Evolutionary conservation across 176 grass and related monocot genomes (phyloP).

Genomic region (Triticum timopheevii): DNA sequence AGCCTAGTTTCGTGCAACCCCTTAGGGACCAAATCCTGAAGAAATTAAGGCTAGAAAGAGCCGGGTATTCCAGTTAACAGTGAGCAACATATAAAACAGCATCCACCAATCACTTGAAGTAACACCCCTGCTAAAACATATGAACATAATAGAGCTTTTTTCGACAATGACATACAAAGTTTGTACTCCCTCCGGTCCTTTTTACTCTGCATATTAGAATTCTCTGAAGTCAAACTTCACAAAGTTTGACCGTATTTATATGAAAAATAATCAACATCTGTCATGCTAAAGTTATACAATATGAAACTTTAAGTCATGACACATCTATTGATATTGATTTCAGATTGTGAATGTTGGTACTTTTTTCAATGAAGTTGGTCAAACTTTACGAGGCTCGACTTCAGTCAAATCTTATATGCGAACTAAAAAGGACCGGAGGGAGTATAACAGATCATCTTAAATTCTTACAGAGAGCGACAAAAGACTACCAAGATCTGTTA

Average conservation of each 20-base stretch:
- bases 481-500: conserved; percentile 9
- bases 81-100: not conserved
- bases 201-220: no score
- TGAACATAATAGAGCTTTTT: not conserved
- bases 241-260: no score
- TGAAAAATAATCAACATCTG: no score
- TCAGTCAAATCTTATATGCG: no score
- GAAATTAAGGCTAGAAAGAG: not conserved
- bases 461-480: not conserved
- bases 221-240: no score
- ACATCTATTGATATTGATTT: no score
- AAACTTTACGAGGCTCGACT: no score
- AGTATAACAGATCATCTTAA: not conserved
- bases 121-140: conserved; percentile 2
- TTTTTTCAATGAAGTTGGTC: no score
- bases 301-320: no score
- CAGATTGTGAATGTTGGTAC: no score
- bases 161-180: not conserved
- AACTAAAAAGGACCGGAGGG: no score
- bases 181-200: not conserved
- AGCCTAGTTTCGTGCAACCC: not conserved
- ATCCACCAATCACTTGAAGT: not conserved
- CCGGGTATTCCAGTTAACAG: not conserved
- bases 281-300: no score
- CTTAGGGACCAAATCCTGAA: not conserved